Conservation (phyloP, 176 grass and related monocot species). For the Bonia amplexicaulis region DNA sequence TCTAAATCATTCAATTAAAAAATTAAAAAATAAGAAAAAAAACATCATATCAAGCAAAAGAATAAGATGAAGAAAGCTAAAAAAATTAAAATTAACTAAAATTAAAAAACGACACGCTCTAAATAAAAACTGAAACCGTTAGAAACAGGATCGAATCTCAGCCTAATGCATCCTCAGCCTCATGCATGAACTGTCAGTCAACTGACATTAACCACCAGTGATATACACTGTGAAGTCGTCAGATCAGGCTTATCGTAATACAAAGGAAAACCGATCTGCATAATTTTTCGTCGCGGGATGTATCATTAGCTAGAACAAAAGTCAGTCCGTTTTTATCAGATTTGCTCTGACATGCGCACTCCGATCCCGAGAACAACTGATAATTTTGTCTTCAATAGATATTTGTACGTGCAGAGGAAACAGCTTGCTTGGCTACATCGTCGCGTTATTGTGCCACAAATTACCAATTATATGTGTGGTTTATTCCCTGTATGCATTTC, state of each 20-base stretch:
- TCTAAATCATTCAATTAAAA: too few relatives aligned
- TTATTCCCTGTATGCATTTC: background rate
- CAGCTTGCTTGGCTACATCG: background rate
- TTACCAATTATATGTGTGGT: background rate
- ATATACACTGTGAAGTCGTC: background rate
- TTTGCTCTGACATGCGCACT: background rate
- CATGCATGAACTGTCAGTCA: background rate
- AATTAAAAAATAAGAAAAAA: too few relatives aligned
- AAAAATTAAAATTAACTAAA: too few relatives aligned
- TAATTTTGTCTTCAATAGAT: background rate
- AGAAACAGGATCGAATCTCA: too few relatives aligned
- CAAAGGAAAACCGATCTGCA: background rate
- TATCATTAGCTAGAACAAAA: background rate
- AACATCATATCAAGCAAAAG: too few relatives aligned
- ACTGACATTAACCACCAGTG: background rate
- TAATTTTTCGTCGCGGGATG: background rate
- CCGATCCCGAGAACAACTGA: background rate
- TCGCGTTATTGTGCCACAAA: background rate
- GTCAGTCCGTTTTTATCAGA: background rate
- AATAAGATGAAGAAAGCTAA: too few relatives aligned
- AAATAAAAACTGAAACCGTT: too few relatives aligned
- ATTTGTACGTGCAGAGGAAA: background rate
- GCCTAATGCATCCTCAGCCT: too few relatives aligned
- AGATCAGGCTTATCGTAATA: background rate
- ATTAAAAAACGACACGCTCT: rapidly evolving